These are phyloP conservation scores for Thraustochytrium striatum DNA, from an alignment of 352 stramenopile species.

Conservation along the genomic window DNA sequence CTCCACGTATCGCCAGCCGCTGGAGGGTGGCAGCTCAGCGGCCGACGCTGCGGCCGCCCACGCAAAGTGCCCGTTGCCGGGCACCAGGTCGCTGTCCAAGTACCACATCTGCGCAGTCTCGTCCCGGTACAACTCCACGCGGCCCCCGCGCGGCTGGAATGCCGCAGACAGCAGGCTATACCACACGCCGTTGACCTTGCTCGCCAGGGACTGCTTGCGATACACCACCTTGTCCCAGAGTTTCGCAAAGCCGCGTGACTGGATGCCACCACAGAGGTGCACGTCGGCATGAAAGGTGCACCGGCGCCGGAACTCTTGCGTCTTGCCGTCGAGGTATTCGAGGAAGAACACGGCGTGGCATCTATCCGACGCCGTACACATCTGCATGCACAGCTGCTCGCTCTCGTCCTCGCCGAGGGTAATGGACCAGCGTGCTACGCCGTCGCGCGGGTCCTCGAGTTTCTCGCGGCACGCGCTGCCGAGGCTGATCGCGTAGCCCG, in stretches of 20 bases:
- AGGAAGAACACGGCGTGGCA: background rate
- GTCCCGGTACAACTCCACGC: constrained; percentile 28
- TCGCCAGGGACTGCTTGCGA: background rate
- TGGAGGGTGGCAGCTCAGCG: background rate
- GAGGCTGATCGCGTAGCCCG: background rate
- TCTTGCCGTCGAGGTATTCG: background rate
- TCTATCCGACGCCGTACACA: constrained; percentile 1
- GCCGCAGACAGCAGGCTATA: background rate
- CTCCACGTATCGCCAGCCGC: constrained; percentile 12
- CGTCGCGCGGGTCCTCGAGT: background rate
- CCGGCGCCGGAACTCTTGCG: background rate
- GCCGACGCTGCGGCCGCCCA: background rate
- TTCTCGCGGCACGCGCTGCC: background rate
- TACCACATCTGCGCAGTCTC: constrained; percentile 11
- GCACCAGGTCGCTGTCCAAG: constrained; percentile 28
- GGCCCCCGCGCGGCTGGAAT: background rate
- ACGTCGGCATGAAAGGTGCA: constrained; percentile 35
- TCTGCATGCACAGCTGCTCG: constrained; percentile 2
- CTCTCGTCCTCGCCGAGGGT: background rate
- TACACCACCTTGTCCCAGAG: background rate
- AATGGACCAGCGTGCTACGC: constrained; percentile 3
- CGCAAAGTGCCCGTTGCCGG: constrained; percentile 22
- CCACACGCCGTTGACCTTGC: background rate
- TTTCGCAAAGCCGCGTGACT: too few species aligned
- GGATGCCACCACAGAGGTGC: background rate